Evolutionary conservation across 2,329 filamentous ascomycete species (phyloP).

Genomic region (Aureobasidium sp.): DNA sequence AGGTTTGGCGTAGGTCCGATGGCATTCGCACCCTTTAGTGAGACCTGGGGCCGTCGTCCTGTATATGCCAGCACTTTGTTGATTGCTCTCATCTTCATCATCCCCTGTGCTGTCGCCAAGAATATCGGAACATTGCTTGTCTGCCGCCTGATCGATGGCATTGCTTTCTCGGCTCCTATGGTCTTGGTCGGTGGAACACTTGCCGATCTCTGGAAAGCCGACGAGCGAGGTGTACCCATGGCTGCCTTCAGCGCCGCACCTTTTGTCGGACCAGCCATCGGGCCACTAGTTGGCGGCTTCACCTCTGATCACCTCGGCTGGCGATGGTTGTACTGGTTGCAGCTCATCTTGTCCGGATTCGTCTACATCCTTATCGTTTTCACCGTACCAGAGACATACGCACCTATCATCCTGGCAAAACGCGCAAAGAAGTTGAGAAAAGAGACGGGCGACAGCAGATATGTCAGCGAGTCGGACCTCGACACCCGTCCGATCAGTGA

Average conservation of each 20-base stretch:
- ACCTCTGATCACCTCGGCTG: constrained; percentile 62
- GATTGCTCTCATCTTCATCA: constrained; percentile 67
- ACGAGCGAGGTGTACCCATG: constrained; percentile 81
- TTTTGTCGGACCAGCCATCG: constrained; percentile 67
- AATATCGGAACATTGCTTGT: constrained; percentile 72
- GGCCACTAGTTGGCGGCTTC: constrained; percentile 62
- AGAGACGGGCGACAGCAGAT: constrained; percentile 55
- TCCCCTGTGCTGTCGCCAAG: constrained; percentile 67
- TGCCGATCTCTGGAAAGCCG: constrained; percentile 74
- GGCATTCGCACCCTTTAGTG: constrained; percentile 69
- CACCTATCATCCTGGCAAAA: constrained; percentile 62
- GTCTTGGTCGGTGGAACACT: constrained; percentile 76
- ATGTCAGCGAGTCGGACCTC: constrained; percentile 74
- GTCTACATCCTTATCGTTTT: constrained; percentile 73
- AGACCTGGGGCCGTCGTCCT: constrained; percentile 62
- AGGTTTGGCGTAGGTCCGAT: constrained; percentile 73
- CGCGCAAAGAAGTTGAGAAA: constrained; percentile 66
- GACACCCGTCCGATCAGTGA: constrained; percentile 60
- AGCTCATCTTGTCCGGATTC: constrained; percentile 63
- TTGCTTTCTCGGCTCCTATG: constrained; percentile 80
- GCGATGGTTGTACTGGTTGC: constrained; percentile 83
- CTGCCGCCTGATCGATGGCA: constrained; percentile 69
- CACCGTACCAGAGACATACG: constrained; percentile 85
- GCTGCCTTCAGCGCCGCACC: constrained; percentile 76
- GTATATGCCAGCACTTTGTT: constrained; percentile 64